Evolutionary conservation across 352 stramenopile genomes (phyloP).

Genomic region (Proteromonas lacertae): DNA sequence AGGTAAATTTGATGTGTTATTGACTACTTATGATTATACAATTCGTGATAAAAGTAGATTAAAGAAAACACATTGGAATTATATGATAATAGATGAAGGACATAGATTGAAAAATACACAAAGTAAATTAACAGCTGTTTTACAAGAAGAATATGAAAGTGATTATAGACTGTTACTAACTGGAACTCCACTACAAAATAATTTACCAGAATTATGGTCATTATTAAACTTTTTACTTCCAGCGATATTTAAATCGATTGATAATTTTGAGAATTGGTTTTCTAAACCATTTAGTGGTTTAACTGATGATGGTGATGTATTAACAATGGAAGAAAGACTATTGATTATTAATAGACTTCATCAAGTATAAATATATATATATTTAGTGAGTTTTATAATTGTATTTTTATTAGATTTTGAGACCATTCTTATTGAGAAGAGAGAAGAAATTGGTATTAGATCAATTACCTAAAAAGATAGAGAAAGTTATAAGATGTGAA

Average conservation of each 20-base stretch:
- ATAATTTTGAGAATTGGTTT: slow-evolving; percentile 27
- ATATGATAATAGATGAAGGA: slow-evolving; percentile 24
- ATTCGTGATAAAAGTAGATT: not conserved
- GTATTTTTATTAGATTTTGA: slow-evolving; percentile 24
- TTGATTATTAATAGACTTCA: too few relatives aligned
- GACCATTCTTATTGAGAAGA: slow-evolving; percentile 47
- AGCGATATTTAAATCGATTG: slow-evolving; percentile 41
- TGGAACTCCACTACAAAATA: slow-evolving; percentile 70
- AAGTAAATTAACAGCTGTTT: slow-evolving; percentile 32
- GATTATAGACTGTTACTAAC: slow-evolving; percentile 24
- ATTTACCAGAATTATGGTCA: slow-evolving; percentile 58
- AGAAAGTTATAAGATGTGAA: too few relatives aligned
- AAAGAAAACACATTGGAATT: not conserved
- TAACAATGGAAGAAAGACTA: not conserved
- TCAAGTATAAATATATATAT: too few relatives aligned
- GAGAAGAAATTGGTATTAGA: slow-evolving; percentile 45
- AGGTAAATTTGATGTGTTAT: slow-evolving; percentile 51
- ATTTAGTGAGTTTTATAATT: too few relatives aligned
- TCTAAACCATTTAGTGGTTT: too few relatives aligned
- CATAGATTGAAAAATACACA: slow-evolving; percentile 96
- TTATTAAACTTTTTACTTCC: slow-evolving; percentile 65
- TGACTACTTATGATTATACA: slow-evolving; percentile 69
- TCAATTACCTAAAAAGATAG: not conserved
- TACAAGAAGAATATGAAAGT: slow-evolving; percentile 19
- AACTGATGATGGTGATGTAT: slow-evolving; percentile 1